Evolutionary conservation across 2,329 filamentous ascomycete genomes (phyloP).

Genomic region (Dactylellina haptotyla): DNA sequence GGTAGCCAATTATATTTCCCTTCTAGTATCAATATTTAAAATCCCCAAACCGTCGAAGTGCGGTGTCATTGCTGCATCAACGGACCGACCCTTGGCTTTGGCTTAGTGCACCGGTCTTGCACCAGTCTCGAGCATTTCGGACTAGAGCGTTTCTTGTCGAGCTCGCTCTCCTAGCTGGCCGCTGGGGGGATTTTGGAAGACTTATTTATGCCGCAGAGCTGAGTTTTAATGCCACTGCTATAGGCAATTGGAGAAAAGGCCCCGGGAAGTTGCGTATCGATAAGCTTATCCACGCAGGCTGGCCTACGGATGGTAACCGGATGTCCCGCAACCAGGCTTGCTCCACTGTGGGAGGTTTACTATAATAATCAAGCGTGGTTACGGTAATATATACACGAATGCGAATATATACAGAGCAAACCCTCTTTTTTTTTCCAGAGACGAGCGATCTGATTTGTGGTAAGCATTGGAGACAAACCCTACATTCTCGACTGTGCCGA

Average conservation of each 20-base stretch:
- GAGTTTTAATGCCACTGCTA: conserved; percentile 5
- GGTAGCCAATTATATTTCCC: too few species aligned
- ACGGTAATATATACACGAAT: too few species aligned
- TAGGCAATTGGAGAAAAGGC: conserved; percentile 12
- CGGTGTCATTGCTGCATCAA: too few species aligned
- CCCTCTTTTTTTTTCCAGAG: neutral
- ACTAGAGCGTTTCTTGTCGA: neutral
- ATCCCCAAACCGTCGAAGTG: too few species aligned
- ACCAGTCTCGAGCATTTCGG: conserved; percentile 3
- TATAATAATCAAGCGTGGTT: too few species aligned
- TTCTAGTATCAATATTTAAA: too few species aligned
- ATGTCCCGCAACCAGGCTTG: too few species aligned
- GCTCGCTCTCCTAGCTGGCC: neutral
- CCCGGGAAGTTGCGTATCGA: conserved; percentile 26
- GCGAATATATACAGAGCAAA: neutral
- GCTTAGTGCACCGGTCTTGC: too few species aligned
- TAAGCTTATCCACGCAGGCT: conserved; percentile 18
- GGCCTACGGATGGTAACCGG: neutral
- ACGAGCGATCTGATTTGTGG: neutral
- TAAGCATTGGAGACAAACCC: conserved; percentile 21
- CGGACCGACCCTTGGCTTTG: too few species aligned
- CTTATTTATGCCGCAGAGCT: neutral
- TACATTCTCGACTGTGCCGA: conserved; percentile 9
- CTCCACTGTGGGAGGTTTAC: too few species aligned
- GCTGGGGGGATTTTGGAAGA: neutral